These are phyloP conservation scores for Austropuccinia psidii DNA, from an alignment of 1,284 basidiomycete species.

Conservation along the genomic window DNA sequence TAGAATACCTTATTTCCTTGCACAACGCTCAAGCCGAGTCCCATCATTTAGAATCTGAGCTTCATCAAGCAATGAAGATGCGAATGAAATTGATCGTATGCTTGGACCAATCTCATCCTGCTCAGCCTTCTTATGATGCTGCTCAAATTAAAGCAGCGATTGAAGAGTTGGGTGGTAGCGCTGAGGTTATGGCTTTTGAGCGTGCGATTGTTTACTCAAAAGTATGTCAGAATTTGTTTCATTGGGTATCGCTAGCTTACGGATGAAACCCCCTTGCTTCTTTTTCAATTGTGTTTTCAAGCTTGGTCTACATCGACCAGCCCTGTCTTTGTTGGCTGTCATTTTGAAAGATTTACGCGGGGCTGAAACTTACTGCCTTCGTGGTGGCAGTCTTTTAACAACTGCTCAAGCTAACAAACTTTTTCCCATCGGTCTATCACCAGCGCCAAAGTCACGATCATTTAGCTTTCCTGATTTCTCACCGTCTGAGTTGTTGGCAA, in stretches of 20 bases:
- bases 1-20: slow-evolving; percentile 3
- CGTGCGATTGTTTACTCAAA: slow-evolving; percentile 71
- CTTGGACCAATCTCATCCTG: slow-evolving; percentile 58
- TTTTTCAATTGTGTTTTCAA: slow-evolving; percentile 45
- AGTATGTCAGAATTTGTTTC: slow-evolving; percentile 50
- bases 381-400: slow-evolving; percentile 52
- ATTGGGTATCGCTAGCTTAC: no score
- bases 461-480: background rate
- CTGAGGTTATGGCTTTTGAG: slow-evolving; percentile 59
- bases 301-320: slow-evolving; percentile 60
- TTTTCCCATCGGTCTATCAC: background rate
- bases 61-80: background rate
- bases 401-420: background rate
- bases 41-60: background rate
- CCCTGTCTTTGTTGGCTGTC: slow-evolving; percentile 62
- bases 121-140: slow-evolving; percentile 55
- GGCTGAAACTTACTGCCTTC: slow-evolving; percentile 71
- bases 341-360: slow-evolving; percentile 64
- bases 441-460: background rate
- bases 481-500: background rate
- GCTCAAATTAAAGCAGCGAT: slow-evolving; percentile 53
- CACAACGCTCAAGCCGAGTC: background rate
- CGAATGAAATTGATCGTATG: slow-evolving; percentile 65
- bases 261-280: background rate
- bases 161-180: slow-evolving; percentile 49